These are phyloP conservation scores for Monosporozyma servazzii DNA, from an alignment of 805 yeast genomes.

Conservation along the genomic window DNA sequence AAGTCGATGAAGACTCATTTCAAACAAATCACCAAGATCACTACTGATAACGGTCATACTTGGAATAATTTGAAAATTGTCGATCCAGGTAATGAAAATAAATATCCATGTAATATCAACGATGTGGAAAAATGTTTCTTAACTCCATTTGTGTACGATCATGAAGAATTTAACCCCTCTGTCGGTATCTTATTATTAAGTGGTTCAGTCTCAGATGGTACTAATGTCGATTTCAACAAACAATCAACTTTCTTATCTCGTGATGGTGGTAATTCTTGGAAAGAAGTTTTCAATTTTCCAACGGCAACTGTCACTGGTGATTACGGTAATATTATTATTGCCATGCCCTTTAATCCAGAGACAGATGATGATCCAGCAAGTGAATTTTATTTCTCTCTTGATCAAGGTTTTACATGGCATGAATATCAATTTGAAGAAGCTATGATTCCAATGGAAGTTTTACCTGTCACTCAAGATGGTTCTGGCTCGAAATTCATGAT, in stretches of 20 bases:
- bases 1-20: background rate
- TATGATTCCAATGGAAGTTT: constrained; percentile 35
- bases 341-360: constrained; percentile 38
- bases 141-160: constrained; percentile 32
- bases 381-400: constrained; percentile 47
- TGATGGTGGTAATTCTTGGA: constrained; percentile 76
- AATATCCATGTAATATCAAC: constrained; percentile 19
- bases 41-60: constrained; percentile 44
- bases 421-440: constrained; percentile 38
- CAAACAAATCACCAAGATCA: constrained; percentile 30
- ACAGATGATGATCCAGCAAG: constrained; percentile 30
- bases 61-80: constrained; percentile 42
- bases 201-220: constrained; percentile 16
- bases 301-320: constrained; percentile 59
- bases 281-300: constrained; percentile 42
- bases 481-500: constrained; percentile 51
- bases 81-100: constrained; percentile 33
- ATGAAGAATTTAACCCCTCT: constrained; percentile 41
- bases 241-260: constrained; percentile 52
- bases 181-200: constrained; percentile 37
- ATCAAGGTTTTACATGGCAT: constrained; percentile 65
- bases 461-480: constrained; percentile 57
- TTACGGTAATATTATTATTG: constrained; percentile 62
- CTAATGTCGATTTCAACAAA: constrained; percentile 2
- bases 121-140: constrained; percentile 40